Percentiles rank a stretch among this genome's conserved stretches.
Conservation (phyloP, 257 asterid genomes). For the Anisodus tanguticus region DNA sequence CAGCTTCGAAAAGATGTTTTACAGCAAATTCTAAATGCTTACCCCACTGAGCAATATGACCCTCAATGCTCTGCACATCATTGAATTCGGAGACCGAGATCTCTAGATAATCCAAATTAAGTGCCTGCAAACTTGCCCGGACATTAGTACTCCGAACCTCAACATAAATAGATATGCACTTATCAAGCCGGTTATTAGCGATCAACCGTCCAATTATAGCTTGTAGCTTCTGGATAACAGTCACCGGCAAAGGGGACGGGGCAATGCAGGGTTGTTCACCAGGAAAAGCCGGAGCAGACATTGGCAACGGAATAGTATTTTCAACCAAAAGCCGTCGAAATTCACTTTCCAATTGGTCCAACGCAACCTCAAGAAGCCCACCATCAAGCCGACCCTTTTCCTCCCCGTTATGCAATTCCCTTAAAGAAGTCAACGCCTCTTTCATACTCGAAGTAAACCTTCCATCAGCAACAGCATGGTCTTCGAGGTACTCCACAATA, state of each 20-base stretch:
- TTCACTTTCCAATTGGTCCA: constrained; percentile 72
- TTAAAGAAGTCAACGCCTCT: constrained; percentile 56
- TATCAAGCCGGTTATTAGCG: constrained; percentile 65
- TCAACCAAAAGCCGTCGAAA: constrained; percentile 65
- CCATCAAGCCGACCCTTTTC: constrained; percentile 83
- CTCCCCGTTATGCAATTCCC: constrained; percentile 64
- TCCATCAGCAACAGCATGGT: constrained; percentile 75
- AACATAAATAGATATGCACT: constrained; percentile 73
- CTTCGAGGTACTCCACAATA: constrained; percentile 85
- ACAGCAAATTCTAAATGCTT: constrained; percentile 87
- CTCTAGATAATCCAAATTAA: constrained; percentile 88
- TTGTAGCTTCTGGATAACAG: constrained; percentile 77
- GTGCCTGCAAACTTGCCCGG: constrained; percentile 78
- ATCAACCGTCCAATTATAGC: constrained; percentile 79
- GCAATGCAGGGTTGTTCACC: constrained; percentile 70
- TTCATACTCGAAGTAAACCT: constrained; percentile 66
- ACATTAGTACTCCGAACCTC: constrained; percentile 83
- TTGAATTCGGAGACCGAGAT: constrained; percentile 83
- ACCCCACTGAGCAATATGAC: constrained; percentile 82
- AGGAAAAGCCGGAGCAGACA: constrained; percentile 62
- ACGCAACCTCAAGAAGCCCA: constrained; percentile 69
- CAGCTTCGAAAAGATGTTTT: constrained; percentile 86
- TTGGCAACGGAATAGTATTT: constrained; percentile 66
- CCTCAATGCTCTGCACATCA: constrained; percentile 78
- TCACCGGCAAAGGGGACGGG: constrained; percentile 76